Evolutionary conservation across 352 stramenopile species (phyloP), one percentile per base, ranked within the genome.

Genomic region (Phytophthora lateralis): DNA sequence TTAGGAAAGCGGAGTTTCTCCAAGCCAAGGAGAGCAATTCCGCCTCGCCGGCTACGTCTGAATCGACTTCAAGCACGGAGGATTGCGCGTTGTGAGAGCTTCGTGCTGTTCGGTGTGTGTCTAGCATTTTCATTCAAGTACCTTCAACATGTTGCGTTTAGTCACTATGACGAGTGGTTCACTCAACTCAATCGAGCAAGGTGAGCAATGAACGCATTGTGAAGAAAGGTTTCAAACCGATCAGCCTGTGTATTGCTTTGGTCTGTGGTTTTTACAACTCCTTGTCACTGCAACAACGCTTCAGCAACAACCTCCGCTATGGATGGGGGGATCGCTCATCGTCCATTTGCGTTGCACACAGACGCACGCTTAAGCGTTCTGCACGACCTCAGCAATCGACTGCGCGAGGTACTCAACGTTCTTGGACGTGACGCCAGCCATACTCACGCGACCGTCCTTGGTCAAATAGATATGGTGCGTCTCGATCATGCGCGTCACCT

Each of bases 401-500:
- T 97, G 63, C 27, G 96, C 96, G 63, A 99, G 82, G 76, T 99
- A 98, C 51, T 98, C 81, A 39, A 99, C 90, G 83, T 99, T 99
- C 67, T 96, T 97, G 52, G 88, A 92, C 60, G 90, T 99, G 11
- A 99, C 84, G 60, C 97, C 97, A 55, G 96, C 96, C 91, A 99
- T 98, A 69, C 91, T 98, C 69, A 99, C 97, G 69, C 98, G 94
- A 34, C 98, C 98, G 79, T 99, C 95, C 69, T 96, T 96, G 45
- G 97, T 99, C 66, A 99, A 87, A 82, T 99, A 99, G 72, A 99
- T 98, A 75, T 98, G 95, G 75, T 99, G 96, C 69, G 97, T 87
- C 54, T 92, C 83, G 38, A 97, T 98, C 76, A 99, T 91, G 69
- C 82, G 83, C 48, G 90, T 77, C 37, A 98, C 95, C 73, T 99